Percentiles rank a stretch among this genome's conserved stretches.
These are phyloP conservation scores for Brassica cretica DNA, from an alignment of 345 rosid genomes.

Conservation along the genomic window DNA sequence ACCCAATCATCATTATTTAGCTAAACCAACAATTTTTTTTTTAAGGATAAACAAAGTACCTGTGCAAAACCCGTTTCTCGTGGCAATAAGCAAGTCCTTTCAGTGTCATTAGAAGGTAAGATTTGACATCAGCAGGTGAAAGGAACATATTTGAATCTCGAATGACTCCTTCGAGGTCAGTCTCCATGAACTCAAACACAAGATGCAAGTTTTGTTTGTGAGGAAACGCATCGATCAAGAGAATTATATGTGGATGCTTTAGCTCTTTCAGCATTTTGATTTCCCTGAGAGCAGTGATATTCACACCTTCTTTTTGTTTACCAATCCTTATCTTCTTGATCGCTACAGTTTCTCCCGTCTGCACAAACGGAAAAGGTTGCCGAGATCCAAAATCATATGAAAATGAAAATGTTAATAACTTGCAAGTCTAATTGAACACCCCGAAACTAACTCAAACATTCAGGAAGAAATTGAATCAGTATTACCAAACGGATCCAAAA, in stretches of 20 bases:
- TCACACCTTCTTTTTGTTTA: background rate
- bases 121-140: background rate
- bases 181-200: constrained; percentile 1
- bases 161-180: background rate
- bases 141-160: background rate
- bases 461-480: background rate
- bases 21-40: no score
- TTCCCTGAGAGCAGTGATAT: background rate
- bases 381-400: background rate
- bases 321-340: background rate
- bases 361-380: background rate
- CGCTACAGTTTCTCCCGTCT: background rate
- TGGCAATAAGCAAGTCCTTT: constrained; percentile 1
- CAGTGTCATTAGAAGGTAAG: background rate
- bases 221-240: background rate
- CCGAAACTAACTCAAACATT: background rate
- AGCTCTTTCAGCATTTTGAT: background rate
- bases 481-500: background rate
- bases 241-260: background rate
- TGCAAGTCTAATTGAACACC: background rate
- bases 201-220: background rate
- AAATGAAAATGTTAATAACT: background rate
- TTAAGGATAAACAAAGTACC: background rate
- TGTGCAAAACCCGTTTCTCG: background rate
- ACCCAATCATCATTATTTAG: no score